These are phyloP conservation scores for Stellera chamaejasme DNA, from an alignment of 345 rosid genomes.

Conservation along the genomic window DNA sequence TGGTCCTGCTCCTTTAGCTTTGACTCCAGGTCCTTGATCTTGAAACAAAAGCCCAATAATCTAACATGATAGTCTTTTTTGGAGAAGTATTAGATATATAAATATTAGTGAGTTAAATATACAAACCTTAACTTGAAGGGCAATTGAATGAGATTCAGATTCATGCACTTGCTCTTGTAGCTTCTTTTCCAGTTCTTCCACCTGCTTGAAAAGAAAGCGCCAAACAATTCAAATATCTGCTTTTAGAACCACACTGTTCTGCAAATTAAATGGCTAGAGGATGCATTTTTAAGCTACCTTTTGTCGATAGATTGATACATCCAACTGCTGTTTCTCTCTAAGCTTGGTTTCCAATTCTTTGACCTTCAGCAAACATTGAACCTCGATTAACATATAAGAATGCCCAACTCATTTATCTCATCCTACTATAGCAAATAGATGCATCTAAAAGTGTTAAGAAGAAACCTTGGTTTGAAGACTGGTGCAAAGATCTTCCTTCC, in stretches of 20 bases:
- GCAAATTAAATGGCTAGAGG: conserved; percentile 1
- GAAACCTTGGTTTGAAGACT: conserved; percentile 68
- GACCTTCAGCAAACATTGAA: conserved; percentile 29
- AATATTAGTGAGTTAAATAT: conserved; percentile 2
- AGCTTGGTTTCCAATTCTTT: conserved; percentile 70
- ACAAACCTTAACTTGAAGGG: conserved; percentile 52
- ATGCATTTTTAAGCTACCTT: conserved; percentile 35
- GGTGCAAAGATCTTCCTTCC: conserved; percentile 60
- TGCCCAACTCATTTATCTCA: neutral
- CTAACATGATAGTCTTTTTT: conserved; percentile 2
- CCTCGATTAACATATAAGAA: conserved; percentile 13
- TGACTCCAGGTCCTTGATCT: conserved; percentile 65
- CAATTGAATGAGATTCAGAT: conserved; percentile 34
- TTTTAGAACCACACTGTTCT: neutral
- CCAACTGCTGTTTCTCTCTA: conserved; percentile 52
- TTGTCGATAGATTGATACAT: conserved; percentile 35
- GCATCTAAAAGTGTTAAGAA: neutral
- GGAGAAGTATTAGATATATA: neutral
- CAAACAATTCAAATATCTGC: neutral
- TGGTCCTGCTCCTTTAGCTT: conserved; percentile 49
- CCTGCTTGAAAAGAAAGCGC: conserved; percentile 30
- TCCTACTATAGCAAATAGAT: neutral
- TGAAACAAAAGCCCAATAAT: conserved; percentile 4
- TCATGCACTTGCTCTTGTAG: conserved; percentile 53
- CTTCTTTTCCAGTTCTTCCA: conserved; percentile 63